Base-by-base conservation (phyloP, 805 yeast genomes). In the Metschnikowia shivogae region DNA sequence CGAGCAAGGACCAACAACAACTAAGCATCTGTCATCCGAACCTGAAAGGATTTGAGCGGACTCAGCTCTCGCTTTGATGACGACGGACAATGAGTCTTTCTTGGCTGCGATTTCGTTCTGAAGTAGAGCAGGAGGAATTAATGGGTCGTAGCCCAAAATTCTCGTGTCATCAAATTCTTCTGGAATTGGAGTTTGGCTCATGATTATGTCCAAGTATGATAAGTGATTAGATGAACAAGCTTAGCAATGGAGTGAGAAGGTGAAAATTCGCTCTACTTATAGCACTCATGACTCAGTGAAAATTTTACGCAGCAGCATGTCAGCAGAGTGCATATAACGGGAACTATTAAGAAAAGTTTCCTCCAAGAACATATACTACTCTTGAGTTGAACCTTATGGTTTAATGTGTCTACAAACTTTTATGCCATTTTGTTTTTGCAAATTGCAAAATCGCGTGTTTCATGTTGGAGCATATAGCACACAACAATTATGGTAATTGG, bases 1-100 rank as follows among this genome's bases (percentile, higher is more conserved):
- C 6, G 98, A 92, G 68, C 99, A 93, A 43, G 99, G 99, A 0
- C 99, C 99, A 50, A 93, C 87, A 29, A 93, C 89, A 27, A 93
- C 83, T 36, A 93, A 75, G 53, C 92, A 68, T 54, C 97, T 77
- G 68, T 92, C 99, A 60, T 89, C 96, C 48, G 77, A 73, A 44
- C 96, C 96, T 47, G 82, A 74, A 42, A 92, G 68, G 53, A 92
- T 81, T 38, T 81, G 77, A 43, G 81, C 76, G 3, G 95, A 82
- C 20, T 77, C 83, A 50, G 84, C 78, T 70, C 98, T 81, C 39
- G 93, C 97, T 39, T 76, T 68, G 35, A 86, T 63, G 48, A 92
- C 88, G 44, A 74, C 83, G 45, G 78, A 70, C 54, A 78, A 78
- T 43, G 85, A 78, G 39, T 68, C 66, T 42, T 73, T 76, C 30